Evolutionary conservation across 352 stramenopile genomes (phyloP), one percentile per base, ranked within the genome.

Genomic region (Peronospora belbahrii): DNA sequence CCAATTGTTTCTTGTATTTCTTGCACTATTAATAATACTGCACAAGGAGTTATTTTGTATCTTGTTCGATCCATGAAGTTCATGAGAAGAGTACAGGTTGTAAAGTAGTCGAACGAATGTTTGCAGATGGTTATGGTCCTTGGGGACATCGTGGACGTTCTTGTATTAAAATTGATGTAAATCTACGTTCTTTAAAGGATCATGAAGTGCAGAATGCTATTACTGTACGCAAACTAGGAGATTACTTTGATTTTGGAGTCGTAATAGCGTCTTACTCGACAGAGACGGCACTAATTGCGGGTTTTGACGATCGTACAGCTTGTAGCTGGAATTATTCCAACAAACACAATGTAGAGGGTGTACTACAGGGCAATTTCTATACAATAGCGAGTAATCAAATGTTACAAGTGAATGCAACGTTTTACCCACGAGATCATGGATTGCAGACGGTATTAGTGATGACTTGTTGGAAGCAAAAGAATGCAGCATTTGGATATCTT

Each of bases 391-490:
- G 56, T n/a, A 55, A 59, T 11, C 38, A 70, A 19, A 54, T 49
- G 23, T 28, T 93, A 11, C 22, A 71, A 2, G 51, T 88, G n/a
- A 35, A 45, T 20, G 60, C 63, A 2, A 59, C 52, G 28, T 91
- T 91, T 32, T 67, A 73, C 13, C 79, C 81, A 4, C 46, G 32
- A 15, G 43, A 49, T 14, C 72, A 52, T 24, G 77, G 79, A 1
- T 48, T 89, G 23, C 79, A 94, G 49, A 67, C 78, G 32, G 75
- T 81, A 23, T 47, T 90, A 30, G 31, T 94, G 3, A 57, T 85
- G 31, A 73, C 79, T 0, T 94, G 82, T 55, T 87, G 75, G 77
- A 88, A 86, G 50, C 79, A 88, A 50, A 91, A 91, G 63, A 77
- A 65, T 44, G 75, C 79, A 24, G 69, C 62, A 6, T 89, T 88